A percentile compares a stretch with the other conserved stretches of the same genome.
Evolutionary conservation across 495 filamentous ascomycete species (phyloP).

Genomic region (Daldinia caldariorum): DNA sequence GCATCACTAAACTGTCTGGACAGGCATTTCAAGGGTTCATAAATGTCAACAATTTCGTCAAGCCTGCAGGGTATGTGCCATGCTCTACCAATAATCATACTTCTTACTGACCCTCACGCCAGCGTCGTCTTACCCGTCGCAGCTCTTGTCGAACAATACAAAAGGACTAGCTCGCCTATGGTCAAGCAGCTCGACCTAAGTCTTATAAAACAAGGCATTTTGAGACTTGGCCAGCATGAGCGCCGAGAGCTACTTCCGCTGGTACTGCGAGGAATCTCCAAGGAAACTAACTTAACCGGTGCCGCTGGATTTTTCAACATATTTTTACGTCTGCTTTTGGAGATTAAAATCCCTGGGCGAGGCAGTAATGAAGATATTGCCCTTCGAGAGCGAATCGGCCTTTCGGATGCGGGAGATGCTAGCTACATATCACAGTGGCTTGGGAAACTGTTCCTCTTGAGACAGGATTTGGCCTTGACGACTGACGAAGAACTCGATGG

Average conservation of each 20-base stretch:
- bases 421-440: slow-evolving; percentile 80
- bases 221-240: slow-evolving; percentile 65
- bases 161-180: slow-evolving; percentile 72
- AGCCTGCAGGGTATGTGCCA: slow-evolving; percentile 54
- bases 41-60: slow-evolving; percentile 56
- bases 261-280: slow-evolving; percentile 75
- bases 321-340: slow-evolving; percentile 75
- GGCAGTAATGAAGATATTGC: slow-evolving; percentile 79
- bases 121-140: slow-evolving; percentile 84
- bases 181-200: slow-evolving; percentile 88
- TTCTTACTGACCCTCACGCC: slow-evolving; percentile 28
- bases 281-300: slow-evolving; percentile 67
- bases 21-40: slow-evolving; percentile 47
- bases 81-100: neutral
- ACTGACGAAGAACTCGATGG: slow-evolving; percentile 44
- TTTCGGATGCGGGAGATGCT: slow-evolving; percentile 73
- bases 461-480: slow-evolving; percentile 49
- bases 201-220: slow-evolving; percentile 88
- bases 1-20: slow-evolving; percentile 27
- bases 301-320: slow-evolving; percentile 85
- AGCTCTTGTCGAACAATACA: slow-evolving; percentile 88
- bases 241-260: slow-evolving; percentile 71
- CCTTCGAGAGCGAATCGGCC: slow-evolving; percentile 70
- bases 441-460: slow-evolving; percentile 79
- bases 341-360: slow-evolving; percentile 75